A percentile compares a stretch with the other conserved stretches of the same genome.
These are phyloP conservation scores for Mycena galericulata DNA, from an alignment of 768 basidiomycete genomes.

Conservation along the genomic window DNA sequence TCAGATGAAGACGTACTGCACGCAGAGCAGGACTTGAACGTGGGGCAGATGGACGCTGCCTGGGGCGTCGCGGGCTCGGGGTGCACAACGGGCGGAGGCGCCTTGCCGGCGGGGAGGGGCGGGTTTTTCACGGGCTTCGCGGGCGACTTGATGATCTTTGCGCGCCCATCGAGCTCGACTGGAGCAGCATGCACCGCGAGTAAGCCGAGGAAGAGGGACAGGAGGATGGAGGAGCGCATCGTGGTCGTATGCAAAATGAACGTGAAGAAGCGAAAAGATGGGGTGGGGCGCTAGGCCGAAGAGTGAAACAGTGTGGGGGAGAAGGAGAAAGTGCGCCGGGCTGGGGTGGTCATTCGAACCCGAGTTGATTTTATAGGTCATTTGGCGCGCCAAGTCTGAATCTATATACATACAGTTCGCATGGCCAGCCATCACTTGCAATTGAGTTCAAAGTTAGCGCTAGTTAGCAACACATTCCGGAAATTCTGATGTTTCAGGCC, in stretches of 20 bases:
- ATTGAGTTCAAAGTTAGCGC: no score
- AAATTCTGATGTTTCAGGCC: no score
- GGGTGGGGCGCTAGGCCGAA: constrained; percentile 12
- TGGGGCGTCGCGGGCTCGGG: constrained; percentile 12
- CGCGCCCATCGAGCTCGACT: no score
- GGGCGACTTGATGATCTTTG: constrained; percentile 12
- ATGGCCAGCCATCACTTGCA: not conserved
- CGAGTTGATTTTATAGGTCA: not conserved
- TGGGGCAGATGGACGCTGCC: constrained; percentile 12
- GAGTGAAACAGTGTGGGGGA: not conserved
- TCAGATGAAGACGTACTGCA: constrained; percentile 13
- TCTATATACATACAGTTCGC: not conserved
- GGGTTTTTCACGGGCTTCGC: constrained; percentile 6
- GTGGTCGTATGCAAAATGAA: not conserved
- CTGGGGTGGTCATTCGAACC: not conserved
- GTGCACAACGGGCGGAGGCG: constrained; percentile 12
- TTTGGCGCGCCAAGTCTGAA: constrained; percentile 5
- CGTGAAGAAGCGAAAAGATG: not conserved
- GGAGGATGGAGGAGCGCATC: constrained; percentile 14
- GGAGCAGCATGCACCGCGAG: constrained; percentile 4
- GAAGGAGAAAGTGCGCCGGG: no score
- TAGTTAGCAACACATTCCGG: no score
- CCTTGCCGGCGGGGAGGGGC: constrained; percentile 13
- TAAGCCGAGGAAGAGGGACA: constrained; percentile 5
- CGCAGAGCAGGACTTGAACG: constrained; percentile 10